Conservation (phyloP, 495 filamentous ascomycete species). For the Lophium mytilinum region DNA sequence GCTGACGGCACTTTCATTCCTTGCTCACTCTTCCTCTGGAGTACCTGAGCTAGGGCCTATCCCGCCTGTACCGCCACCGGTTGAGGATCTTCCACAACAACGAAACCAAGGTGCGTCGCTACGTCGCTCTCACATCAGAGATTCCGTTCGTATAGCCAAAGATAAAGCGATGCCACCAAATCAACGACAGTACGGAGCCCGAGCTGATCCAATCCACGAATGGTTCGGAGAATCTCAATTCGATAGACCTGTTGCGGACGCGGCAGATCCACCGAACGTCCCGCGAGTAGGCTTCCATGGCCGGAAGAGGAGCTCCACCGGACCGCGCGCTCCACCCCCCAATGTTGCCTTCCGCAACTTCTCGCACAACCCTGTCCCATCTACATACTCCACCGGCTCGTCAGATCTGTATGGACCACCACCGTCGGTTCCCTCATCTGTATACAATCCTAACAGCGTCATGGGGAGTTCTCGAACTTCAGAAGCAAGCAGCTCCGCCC, state of each 20-base stretch:
- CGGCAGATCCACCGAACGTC: constrained; percentile 71
- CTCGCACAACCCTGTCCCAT: constrained; percentile 50
- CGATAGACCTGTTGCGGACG: constrained; percentile 19
- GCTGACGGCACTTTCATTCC: constrained; percentile 88
- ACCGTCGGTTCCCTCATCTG: constrained; percentile 21
- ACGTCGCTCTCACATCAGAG: constrained; percentile 64
- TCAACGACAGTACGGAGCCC: constrained; percentile 19
- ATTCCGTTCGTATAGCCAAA: constrained; percentile 86
- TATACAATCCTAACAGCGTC: constrained; percentile 24
- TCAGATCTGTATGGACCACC: constrained; percentile 29
- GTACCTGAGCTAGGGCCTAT: constrained; percentile 18
- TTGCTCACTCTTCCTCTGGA: constrained; percentile 70
- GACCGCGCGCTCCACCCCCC: constrained; percentile 53
- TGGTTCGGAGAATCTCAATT: constrained; percentile 3
- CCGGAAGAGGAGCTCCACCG: constrained; percentile 79
- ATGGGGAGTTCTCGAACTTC: constrained; percentile 24
- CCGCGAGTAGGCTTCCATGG: constrained; percentile 65
- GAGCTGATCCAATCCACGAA: constrained; percentile 30
- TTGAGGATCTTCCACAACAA: constrained; percentile 3
- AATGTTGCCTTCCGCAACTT: constrained; percentile 62
- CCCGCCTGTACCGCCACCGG: constrained; percentile 20
- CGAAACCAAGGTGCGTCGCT: constrained; percentile 25
- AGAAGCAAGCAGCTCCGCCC: constrained; percentile 27
- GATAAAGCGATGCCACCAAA: constrained; percentile 51
- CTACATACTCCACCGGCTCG: constrained; percentile 26